phyloP scores from a whole-genome alignment of 345 rosid species.

The Geranium brycei region DNA sequence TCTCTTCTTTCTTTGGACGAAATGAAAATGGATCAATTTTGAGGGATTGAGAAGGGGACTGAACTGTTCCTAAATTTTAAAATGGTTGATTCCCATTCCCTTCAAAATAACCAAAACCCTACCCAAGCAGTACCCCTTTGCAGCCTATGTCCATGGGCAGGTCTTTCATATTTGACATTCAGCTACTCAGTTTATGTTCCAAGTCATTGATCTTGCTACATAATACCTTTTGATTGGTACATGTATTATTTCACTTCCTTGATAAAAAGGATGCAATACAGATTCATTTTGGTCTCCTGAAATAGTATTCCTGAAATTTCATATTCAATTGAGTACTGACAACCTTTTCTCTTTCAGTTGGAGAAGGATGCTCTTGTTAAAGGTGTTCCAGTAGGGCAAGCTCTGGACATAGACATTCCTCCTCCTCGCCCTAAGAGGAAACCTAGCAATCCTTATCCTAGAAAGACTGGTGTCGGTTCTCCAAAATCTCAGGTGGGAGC shows the following conservation, averaged over 20 bases:
- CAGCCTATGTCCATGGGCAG: background rate
- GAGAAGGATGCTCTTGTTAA: conserved; percentile 91
- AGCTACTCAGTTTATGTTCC: background rate
- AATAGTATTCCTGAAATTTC: background rate
- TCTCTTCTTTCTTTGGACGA: too few species aligned
- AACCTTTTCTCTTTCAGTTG: conserved; percentile 25
- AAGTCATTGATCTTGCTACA: background rate
- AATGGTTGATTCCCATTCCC: background rate
- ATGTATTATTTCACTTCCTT: background rate
- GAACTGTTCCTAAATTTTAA: background rate
- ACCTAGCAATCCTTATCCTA: conserved; percentile 91
- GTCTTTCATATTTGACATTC: background rate
- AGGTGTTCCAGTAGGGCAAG: conserved; percentile 62
- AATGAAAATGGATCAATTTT: too few species aligned
- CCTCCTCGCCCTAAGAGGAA: conserved; percentile 96
- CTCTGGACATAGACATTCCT: conserved; percentile 75
- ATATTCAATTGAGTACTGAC: background rate
- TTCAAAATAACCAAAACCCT: background rate
- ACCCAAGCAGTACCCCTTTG: background rate
- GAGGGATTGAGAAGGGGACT: background rate
- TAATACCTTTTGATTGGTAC: background rate
- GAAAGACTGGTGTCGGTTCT: conserved; percentile 41
- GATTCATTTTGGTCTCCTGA: background rate
- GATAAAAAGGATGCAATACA: background rate
- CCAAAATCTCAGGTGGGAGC: conserved; percentile 21